These are phyloP conservation scores for Centella asiatica DNA, from an alignment of 129 eudicot species.

Conservation along the genomic window DNA sequence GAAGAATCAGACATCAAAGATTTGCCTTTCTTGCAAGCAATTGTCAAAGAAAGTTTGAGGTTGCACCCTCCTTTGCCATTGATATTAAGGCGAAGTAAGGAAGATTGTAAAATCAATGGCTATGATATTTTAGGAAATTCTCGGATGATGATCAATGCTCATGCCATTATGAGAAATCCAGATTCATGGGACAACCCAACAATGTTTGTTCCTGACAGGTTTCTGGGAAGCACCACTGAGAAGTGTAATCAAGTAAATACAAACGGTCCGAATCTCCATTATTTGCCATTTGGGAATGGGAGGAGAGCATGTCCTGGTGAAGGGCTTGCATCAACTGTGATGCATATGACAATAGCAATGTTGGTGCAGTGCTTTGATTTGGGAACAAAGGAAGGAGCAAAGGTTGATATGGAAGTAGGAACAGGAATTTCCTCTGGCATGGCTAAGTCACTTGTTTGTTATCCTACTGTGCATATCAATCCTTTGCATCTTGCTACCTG, in stretches of 20 bases:
- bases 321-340: background rate
- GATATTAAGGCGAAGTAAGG: slow-evolving; percentile 14
- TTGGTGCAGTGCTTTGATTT: slow-evolving; percentile 13
- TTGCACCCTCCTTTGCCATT: slow-evolving; percentile 21
- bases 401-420: slow-evolving; percentile 7
- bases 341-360: background rate
- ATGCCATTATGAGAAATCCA: slow-evolving; percentile 26
- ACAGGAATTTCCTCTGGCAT: background rate
- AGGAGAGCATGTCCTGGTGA: slow-evolving; percentile 9
- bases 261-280: slow-evolving; percentile 15
- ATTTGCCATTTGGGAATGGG: slow-evolving; percentile 13
- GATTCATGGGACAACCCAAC: slow-evolving; percentile 23
- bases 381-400: background rate
- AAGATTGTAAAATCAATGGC: slow-evolving; percentile 21
- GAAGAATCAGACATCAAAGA: slow-evolving; percentile 28
- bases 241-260: background rate
- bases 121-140: slow-evolving; percentile 19
- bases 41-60: slow-evolving; percentile 24
- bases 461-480: background rate
- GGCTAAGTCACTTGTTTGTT: slow-evolving; percentile 6
- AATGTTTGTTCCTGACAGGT: slow-evolving; percentile 24
- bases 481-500: background rate
- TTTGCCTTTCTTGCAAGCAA: slow-evolving; percentile 23
- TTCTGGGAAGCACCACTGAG: background rate
- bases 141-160: slow-evolving; percentile 16